phyloP scores from a whole-genome alignment of 805 yeast species.

The Debaryomyces prosopidis region DNA sequence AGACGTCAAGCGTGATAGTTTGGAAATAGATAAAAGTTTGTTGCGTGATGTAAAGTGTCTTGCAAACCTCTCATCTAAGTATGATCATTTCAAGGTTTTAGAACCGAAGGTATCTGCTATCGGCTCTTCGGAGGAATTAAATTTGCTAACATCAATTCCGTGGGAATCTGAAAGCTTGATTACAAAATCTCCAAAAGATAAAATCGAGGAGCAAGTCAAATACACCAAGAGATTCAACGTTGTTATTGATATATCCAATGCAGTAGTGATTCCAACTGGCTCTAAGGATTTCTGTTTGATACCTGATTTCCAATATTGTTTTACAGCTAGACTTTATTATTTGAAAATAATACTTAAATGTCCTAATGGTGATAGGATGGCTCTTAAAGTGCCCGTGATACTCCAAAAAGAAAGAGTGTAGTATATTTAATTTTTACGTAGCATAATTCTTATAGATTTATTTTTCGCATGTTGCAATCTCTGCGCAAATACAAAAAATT shows the following conservation, averaged over 20 bases:
- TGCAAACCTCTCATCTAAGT: constrained; percentile 29
- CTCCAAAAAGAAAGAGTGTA: constrained; percentile 17
- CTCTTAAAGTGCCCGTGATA: constrained; percentile 27
- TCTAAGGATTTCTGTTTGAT: constrained; percentile 31
- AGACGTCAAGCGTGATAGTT: constrained; percentile 20
- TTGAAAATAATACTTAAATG: constrained; percentile 24
- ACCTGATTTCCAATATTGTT: constrained; percentile 41
- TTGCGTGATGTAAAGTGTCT: constrained; percentile 31
- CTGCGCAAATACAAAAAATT: not conserved
- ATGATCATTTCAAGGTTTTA: constrained; percentile 25
- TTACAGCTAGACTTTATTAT: constrained; percentile 34
- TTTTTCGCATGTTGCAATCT: not conserved
- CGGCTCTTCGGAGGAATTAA: constrained; percentile 1
- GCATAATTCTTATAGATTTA: not conserved
- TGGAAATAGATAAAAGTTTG: constrained; percentile 26
- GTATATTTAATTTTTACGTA: not conserved
- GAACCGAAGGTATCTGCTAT: constrained; percentile 6
- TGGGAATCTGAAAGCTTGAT: constrained; percentile 18
- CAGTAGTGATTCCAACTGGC: constrained; percentile 12
- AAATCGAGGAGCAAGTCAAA: constrained; percentile 13
- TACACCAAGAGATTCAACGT: constrained; percentile 23
- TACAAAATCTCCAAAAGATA: constrained; percentile 6
- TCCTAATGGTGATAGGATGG: constrained; percentile 22
- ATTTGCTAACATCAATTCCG: constrained; percentile 13
- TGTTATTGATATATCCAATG: constrained; percentile 27